These are phyloP conservation scores for Parsonsia alboflavescens DNA, from an alignment of 257 asterid genomes.

Conservation along the genomic window DNA sequence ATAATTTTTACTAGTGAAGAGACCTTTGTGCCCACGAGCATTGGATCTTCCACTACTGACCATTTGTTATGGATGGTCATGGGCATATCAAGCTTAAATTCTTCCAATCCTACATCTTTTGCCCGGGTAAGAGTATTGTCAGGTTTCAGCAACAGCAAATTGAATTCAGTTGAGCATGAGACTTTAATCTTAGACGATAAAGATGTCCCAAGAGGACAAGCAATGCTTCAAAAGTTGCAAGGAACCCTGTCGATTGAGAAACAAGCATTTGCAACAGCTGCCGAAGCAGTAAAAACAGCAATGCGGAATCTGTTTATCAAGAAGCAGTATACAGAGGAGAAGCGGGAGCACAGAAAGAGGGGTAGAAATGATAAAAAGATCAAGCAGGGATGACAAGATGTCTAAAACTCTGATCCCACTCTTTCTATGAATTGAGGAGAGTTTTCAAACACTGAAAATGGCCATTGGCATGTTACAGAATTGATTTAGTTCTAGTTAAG, in stretches of 20 bases:
- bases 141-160: conserved; percentile 30
- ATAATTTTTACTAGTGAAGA: conserved; percentile 55
- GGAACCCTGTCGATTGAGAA: conserved; percentile 52
- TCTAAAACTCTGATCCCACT: neutral
- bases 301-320: conserved; percentile 80
- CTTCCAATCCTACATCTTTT: conserved; percentile 33
- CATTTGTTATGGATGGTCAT: conserved; percentile 80
- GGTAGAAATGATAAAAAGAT: conserved; percentile 71
- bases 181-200: conserved; percentile 43
- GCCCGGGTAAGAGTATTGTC: conserved; percentile 61
- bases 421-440: neutral
- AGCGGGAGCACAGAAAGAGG: conserved; percentile 62
- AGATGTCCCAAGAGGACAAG: conserved; percentile 59
- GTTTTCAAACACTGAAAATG: neutral
- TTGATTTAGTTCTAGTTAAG: neutral
- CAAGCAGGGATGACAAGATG: conserved; percentile 12
- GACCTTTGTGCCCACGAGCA: conserved; percentile 68
- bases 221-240: conserved; percentile 53
- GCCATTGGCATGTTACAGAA: neutral
- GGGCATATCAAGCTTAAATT: conserved; percentile 57
- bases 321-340: conserved; percentile 72
- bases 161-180: conserved; percentile 28
- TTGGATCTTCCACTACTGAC: conserved; percentile 43
- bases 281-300: conserved; percentile 73
- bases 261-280: conserved; percentile 56